Evolutionary conservation across 495 filamentous ascomycete species (phyloP).

Genomic region (Oidiodendron maius): DNA sequence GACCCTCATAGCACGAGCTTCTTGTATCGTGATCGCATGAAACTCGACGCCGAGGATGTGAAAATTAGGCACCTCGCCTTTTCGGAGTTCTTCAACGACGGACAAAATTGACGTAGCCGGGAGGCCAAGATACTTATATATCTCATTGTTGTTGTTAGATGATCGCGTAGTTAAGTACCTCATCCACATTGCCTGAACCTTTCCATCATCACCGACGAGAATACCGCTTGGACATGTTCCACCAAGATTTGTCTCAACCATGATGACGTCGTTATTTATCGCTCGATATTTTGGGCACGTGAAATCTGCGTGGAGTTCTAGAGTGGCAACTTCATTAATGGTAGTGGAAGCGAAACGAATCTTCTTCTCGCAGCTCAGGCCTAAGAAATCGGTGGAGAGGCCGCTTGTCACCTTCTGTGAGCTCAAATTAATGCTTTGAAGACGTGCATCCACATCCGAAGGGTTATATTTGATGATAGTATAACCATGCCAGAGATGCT

Average conservation of each 20-base stretch:
- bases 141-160: conserved; percentile 71
- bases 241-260: conserved; percentile 86
- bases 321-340: conserved; percentile 95
- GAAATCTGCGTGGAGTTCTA: conserved; percentile 89
- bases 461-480: conserved; percentile 93
- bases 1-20: conserved; percentile 97
- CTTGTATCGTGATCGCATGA: conserved; percentile 91
- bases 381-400: conserved; percentile 88
- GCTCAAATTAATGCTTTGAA: conserved; percentile 81
- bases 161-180: conserved; percentile 91
- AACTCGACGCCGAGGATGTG: conserved; percentile 91
- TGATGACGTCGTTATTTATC: conserved; percentile 95
- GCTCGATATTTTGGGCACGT: conserved; percentile 90
- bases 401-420: conserved; percentile 77
- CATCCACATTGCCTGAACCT: conserved; percentile 91
- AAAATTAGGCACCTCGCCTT: conserved; percentile 69
- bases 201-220: conserved; percentile 81
- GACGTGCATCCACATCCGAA: conserved; percentile 82
- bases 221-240: conserved; percentile 94
- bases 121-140: conserved; percentile 96
- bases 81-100: conserved; percentile 75
- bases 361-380: conserved; percentile 91
- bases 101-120: conserved; percentile 83
- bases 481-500: conserved; percentile 98
- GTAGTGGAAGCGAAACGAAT: conserved; percentile 91